phyloP scores from a whole-genome alignment of 2,329 filamentous ascomycete species.

The Neofusicoccum sp. region DNA sequence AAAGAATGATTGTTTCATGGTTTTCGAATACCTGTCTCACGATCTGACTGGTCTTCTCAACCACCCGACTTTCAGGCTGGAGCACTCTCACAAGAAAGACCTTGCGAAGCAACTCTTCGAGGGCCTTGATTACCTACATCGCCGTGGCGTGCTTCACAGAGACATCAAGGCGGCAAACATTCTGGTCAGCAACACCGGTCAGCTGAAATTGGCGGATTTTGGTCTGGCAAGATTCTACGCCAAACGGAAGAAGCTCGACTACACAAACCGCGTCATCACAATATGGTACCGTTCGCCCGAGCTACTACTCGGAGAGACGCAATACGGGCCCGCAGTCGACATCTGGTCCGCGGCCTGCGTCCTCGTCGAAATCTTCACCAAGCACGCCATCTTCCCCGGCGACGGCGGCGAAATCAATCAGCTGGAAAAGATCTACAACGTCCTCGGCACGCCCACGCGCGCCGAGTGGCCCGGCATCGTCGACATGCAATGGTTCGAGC shows the following conservation, averaged over 20 bases:
- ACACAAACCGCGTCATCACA: conserved; percentile 97
- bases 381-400: conserved; percentile 89
- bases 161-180: conserved; percentile 99
- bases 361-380: conserved; percentile 92
- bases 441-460: conserved; percentile 83
- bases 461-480: conserved; percentile 83
- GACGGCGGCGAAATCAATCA: conserved; percentile 96
- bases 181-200: conserved; percentile 82
- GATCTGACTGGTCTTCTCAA: conserved; percentile 94
- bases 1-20: conserved; percentile 98
- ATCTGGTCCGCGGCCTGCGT: conserved; percentile 98
- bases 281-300: conserved; percentile 64
- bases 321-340: conserved; percentile 22
- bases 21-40: conserved; percentile 96
- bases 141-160: conserved; percentile 87
- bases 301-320: conserved; percentile 21
- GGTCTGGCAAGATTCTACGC: conserved; percentile 94
- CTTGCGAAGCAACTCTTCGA: conserved; percentile 90
- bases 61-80: conserved; percentile 85
- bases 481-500: conserved; percentile 97
- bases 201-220: conserved; percentile 93
- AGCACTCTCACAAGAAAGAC: conserved; percentile 85
- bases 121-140: conserved; percentile 89
- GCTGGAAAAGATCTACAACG: conserved; percentile 91
- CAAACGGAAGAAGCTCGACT: conserved; percentile 87